Evolutionary conservation across 768 basidiomycete genomes (phyloP).

Genomic region (Leccinum olivaceopallidum): DNA sequence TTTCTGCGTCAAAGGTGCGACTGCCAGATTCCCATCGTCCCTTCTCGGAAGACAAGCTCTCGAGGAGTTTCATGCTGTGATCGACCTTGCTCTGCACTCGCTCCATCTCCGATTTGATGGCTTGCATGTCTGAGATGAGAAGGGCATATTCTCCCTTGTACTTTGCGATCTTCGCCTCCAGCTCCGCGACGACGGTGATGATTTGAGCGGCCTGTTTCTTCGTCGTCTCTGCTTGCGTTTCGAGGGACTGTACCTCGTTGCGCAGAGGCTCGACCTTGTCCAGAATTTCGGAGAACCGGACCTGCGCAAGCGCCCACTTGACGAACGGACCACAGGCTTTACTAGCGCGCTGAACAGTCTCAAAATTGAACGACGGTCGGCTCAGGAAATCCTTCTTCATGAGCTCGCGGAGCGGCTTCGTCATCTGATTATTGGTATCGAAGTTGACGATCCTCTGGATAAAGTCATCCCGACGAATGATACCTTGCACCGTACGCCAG

Average conservation of each 20-base stretch:
- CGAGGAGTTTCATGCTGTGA: constrained; percentile 92
- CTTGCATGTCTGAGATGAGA: constrained; percentile 94
- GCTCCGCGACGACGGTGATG: constrained; percentile 87
- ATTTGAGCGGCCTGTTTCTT: constrained; percentile 91
- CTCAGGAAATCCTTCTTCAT: constrained; percentile 95
- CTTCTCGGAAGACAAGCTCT: constrained; percentile 93
- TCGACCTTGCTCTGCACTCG: constrained; percentile 96
- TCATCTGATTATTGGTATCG: constrained; percentile 90
- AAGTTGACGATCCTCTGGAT: constrained; percentile 95
- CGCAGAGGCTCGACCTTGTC: constrained; percentile 96
- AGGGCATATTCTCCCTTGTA: constrained; percentile 98
- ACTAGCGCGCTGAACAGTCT: constrained; percentile 91
- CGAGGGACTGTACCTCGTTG: constrained; percentile 91
- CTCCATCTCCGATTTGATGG: constrained; percentile 98
- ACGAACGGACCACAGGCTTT: constrained; percentile 97
- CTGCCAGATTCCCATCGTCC: constrained; percentile 94
- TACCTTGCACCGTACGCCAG: constrained; percentile 94
- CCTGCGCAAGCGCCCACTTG: constrained; percentile 98
- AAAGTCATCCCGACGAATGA: constrained; percentile 96
- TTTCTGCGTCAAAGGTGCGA: constrained; percentile 93
- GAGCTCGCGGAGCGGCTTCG: constrained; percentile 79
- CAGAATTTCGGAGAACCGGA: constrained; percentile 94
- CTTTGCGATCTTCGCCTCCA: constrained; percentile 86
- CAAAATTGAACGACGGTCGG: constrained; percentile 90
- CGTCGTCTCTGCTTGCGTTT: constrained; percentile 91